Evolutionary conservation across 2,329 filamentous ascomycete species (phyloP).

Genomic region (Cadophora sp.): DNA sequence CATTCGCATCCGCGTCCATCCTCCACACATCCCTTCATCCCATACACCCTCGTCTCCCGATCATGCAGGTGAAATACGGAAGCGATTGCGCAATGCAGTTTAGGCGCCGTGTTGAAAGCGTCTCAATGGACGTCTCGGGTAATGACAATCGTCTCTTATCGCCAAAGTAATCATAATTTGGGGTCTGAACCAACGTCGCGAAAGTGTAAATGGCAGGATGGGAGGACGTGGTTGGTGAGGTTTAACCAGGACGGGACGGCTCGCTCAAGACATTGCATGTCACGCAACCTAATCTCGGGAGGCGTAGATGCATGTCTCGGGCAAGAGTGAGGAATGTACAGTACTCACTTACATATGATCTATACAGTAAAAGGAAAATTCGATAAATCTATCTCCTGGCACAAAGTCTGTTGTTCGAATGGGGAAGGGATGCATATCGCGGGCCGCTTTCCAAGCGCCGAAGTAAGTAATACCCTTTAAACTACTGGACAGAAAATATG

Average conservation of each 20-base stretch:
- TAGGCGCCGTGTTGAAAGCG: background rate
- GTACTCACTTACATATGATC: background rate
- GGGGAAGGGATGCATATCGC: background rate
- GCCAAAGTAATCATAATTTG: background rate
- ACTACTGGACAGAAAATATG: background rate
- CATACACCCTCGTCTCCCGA: background rate
- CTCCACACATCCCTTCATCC: background rate
- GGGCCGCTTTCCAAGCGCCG: background rate
- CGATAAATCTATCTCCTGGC: background rate
- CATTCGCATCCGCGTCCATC: background rate
- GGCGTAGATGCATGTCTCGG: background rate
- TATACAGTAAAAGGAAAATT: background rate
- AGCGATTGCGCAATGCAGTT: background rate
- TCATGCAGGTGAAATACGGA: background rate
- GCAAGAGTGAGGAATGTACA: background rate
- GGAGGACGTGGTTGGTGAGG: background rate
- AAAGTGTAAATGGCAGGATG: background rate
- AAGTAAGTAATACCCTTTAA: background rate
- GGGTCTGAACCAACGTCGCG: background rate
- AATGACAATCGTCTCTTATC: background rate
- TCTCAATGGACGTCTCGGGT: constrained; percentile 2
- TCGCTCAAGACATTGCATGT: background rate
- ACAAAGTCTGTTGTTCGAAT: background rate
- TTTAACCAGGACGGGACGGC: constrained; percentile 9
- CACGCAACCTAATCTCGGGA: background rate